Evolutionary conservation across 2,329 filamentous ascomycete genomes (phyloP), one percentile per base, ranked within the genome.

Genomic region (Epichloe uncinata): DNA sequence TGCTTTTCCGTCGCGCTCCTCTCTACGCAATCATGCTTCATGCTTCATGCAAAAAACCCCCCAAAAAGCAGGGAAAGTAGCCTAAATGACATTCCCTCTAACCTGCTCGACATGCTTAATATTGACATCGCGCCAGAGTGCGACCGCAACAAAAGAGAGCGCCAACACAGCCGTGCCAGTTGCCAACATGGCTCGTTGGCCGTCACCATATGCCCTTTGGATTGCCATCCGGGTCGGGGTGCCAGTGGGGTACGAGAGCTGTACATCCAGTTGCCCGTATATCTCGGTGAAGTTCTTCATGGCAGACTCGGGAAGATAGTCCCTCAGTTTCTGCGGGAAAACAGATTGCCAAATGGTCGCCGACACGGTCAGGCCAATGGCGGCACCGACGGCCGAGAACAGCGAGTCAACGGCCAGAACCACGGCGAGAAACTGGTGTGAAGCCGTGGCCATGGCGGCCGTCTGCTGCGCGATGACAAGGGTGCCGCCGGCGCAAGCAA

Each of bases 311-410:
- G 78, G 78, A 0, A 82, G 67, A 53, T 78, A 75, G 34, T 63
- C 54, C 26, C 58, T 59, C 9, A 82, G 66, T 40, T 71, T 73
- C 33, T 62, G 60, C 0, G 74, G 73, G 55, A 84, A 75, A 6
- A 74, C 69, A 52, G 71, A 69, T 2, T 75, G 76, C 79, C 80
- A 84, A 50, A 84, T 75, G 1, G 78, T 76, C 1, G 73, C 74
- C 1, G 79, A 74, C 48, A 83, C 70, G 3, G 78, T 75, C 1
- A 69, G 67, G 3, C 79, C 79, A 15, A 81, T 68, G 3, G 77
- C 77, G 20, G 75, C 75, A 40, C 79, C 79, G 50, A 83, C 70
- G 47, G 73, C 72, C 43, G 76, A 72, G 34, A 77, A 75, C 22
- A 82, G 73, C n/a, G 73, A 67, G 52, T 77, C 70, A 51, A 84